Percentiles rank a stretch among this genome's conserved stretches.
phyloP scores from a whole-genome alignment of 2,329 filamentous ascomycete species.

The Aspergillus terreus region DNA sequence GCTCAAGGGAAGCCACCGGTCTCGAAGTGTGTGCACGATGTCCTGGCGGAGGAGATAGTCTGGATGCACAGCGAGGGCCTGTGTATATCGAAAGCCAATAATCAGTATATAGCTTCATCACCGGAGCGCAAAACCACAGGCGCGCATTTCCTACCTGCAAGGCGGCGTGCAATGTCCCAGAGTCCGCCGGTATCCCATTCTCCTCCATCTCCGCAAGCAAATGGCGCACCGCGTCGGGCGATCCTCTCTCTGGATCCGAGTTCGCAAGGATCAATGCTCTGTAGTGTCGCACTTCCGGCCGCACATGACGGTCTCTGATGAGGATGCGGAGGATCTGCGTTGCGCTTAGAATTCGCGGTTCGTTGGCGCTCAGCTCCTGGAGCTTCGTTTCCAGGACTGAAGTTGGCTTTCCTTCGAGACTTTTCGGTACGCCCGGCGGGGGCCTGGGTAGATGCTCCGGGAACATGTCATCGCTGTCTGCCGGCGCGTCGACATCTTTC shows the following conservation, averaged over 20 bases:
- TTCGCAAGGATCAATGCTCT: conserved; percentile 72
- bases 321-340: conserved; percentile 35
- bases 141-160: conserved; percentile 54
- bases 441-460: background rate
- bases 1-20: conserved; percentile 65
- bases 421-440: conserved; percentile 14
- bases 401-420: conserved; percentile 16
- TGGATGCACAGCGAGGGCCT: conserved; percentile 76
- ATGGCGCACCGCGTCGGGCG: conserved; percentile 57
- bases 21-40: conserved; percentile 62
- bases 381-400: conserved; percentile 27
- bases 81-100: background rate
- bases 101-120: background rate
- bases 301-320: conserved; percentile 33
- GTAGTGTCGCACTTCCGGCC: conserved; percentile 51
- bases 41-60: conserved; percentile 73
- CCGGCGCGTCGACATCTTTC: background rate
- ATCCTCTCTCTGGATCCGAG: conserved; percentile 60
- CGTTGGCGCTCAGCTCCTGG: conserved; percentile 19
- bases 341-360: conserved; percentile 23
- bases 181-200: conserved; percentile 60
- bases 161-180: conserved; percentile 65
- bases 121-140: background rate
- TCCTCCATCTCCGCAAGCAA: conserved; percentile 71
- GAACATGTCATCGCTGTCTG: background rate